These are phyloP conservation scores for Aspergillus hiratsukae DNA, from an alignment of 2,329 filamentous ascomycete genomes.

Conservation along the genomic window DNA sequence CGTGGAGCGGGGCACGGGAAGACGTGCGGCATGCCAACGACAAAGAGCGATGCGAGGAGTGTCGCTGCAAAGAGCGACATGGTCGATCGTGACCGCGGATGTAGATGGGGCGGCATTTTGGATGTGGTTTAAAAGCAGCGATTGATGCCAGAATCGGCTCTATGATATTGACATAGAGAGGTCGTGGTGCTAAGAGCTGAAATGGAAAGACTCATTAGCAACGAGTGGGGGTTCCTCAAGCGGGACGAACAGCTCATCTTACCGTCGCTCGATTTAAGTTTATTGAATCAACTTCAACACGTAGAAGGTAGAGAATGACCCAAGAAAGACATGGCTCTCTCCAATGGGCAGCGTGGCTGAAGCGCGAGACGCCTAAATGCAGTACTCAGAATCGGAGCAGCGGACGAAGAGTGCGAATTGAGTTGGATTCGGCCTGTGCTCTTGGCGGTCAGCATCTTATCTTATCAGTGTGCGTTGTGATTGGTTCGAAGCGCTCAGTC, in stretches of 20 bases:
- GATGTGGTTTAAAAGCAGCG: conserved; percentile 5
- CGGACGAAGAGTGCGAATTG: conserved; percentile 2
- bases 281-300: not conserved
- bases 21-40: conserved; percentile 84
- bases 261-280: conserved; percentile 1
- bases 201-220: not conserved
- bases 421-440: conserved; percentile 13
- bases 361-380: not conserved
- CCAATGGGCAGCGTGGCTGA: not conserved
- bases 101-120: conserved; percentile 76
- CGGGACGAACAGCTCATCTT: not conserved
- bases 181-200: not conserved
- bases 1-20: conserved; percentile 86
- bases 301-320: not conserved
- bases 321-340: conserved; percentile 1
- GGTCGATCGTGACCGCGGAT: conserved; percentile 89
- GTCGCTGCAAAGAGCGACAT: conserved; percentile 94
- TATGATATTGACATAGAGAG: conserved; percentile 11
- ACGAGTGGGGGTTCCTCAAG: not conserved
- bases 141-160: not conserved
- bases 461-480: conserved; percentile 31
- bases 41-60: conserved; percentile 80
- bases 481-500: conserved; percentile 17
- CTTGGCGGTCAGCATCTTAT: conserved; percentile 36
- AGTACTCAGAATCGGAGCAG: conserved; percentile 3